These are phyloP conservation scores for Suaeda aralocaspica DNA, from an alignment of 148 eudicot genomes.

Conservation along the genomic window DNA sequence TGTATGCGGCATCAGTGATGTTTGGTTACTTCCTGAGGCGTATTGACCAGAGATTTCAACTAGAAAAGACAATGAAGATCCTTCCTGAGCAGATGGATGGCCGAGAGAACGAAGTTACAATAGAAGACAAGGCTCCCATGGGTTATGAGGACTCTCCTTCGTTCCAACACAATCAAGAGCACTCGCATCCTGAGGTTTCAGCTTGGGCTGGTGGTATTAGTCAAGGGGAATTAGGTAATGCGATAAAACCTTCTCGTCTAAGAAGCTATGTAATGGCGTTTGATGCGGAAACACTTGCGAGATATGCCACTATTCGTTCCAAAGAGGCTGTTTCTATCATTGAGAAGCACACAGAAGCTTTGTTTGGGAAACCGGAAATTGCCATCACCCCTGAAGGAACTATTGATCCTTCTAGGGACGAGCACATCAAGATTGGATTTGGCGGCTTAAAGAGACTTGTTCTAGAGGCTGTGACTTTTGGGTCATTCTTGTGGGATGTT, in stretches of 20 bases:
- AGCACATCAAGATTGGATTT: slow-evolving; percentile 70
- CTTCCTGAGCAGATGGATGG: slow-evolving; percentile 51
- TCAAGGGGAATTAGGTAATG: slow-evolving; percentile 46
- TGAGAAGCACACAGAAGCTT: slow-evolving; percentile 93
- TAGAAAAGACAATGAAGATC: slow-evolving; percentile 77
- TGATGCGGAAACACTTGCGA: slow-evolving; percentile 79
- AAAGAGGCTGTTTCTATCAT: slow-evolving; percentile 70
- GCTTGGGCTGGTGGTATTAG: slow-evolving; percentile 49
- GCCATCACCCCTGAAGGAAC: slow-evolving; percentile 68
- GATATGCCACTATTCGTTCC: slow-evolving; percentile 72
- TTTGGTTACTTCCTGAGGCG: slow-evolving; percentile 94
- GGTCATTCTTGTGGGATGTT: slow-evolving; percentile 95
- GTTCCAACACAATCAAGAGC: slow-evolving; percentile 19
- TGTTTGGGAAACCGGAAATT: slow-evolving; percentile 90
- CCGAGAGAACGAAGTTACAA: slow-evolving; percentile 28
- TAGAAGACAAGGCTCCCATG: slow-evolving; percentile 23
- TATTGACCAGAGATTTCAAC: slow-evolving; percentile 88
- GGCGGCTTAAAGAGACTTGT: slow-evolving; percentile 75
- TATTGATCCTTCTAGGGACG: slow-evolving; percentile 75
- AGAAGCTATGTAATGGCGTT: slow-evolving; percentile 85
- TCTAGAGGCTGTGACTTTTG: slow-evolving; percentile 92
- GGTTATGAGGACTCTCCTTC: slow-evolving; percentile 24
- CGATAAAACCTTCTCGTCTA: slow-evolving; percentile 61
- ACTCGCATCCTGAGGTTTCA: slow-evolving; percentile 58
- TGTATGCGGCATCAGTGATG: slow-evolving; percentile 95